Evolutionary conservation across 1,284 basidiomycete genomes (phyloP), one percentile per base, ranked within the genome.

Genomic region (Termitomyces sp.): DNA sequence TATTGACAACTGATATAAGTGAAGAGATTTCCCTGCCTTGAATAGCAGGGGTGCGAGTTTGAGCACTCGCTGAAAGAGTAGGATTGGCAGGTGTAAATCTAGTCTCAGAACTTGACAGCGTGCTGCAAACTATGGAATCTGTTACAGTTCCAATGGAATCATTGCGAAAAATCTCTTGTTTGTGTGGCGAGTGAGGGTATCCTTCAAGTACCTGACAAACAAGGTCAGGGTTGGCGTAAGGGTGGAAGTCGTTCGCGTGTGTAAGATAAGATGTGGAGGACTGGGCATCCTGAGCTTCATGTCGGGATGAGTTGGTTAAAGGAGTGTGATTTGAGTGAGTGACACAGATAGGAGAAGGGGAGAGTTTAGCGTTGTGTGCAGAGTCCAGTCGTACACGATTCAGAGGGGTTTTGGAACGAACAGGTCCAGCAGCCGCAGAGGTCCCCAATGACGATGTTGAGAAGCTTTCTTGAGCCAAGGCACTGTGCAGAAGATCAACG

Each of bases 141-240:
- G 79, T 82, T 46, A 85, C 70, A 10, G 82, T 85, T 26, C 73
- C 69, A 42, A 68, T 74, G 19, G 85, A 83, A 57, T 83, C 80
- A 58, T 76, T 82, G 21, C 72, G 71, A 21, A 64, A 55, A 30
- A 75, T 61, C 58, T 60, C 65, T 52, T 57, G 58, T 3, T 58
- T 59, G 15, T 61, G 54, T 58, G 66, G 60, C 53, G 65, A 59
- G 52, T 66, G 9, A 30, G 62, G 58, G 43, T 66, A 64, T 24
- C 71, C 68, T 44, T 70, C 64, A 28, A 71, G 64, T 47, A 71
- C 71, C 51, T 77, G 71, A 49, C 69, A 60, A 44, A 74, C 70
- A 55, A 85, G 70, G 57, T 88, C 84, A 6, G 88, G 86, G 61
- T 90, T 88, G 52, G 88, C 88, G 64, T 89, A 90, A 38, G 88